phyloP scores from a whole-genome alignment of 148 eudicot species.

The Talinum fruticosum region DNA sequence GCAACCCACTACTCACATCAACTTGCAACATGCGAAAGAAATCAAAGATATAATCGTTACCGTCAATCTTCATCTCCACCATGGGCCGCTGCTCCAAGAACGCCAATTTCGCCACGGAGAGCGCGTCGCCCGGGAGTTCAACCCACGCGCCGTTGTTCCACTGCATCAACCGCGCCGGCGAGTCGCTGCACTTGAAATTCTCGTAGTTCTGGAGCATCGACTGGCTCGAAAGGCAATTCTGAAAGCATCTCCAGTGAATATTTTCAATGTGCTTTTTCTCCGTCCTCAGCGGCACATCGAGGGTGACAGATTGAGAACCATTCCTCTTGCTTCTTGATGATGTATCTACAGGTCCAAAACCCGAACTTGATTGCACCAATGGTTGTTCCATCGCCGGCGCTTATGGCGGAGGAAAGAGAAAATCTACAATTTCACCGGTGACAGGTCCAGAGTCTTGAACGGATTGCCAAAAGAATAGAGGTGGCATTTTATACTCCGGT shows the following conservation, averaged over 20 bases:
- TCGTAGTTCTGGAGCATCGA: conserved; percentile 37
- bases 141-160: conserved; percentile 43
- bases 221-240: conserved; percentile 15
- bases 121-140: conserved; percentile 29
- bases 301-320: conserved; percentile 2
- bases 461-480: neutral
- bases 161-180: conserved; percentile 42
- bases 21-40: conserved; percentile 42
- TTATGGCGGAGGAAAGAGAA: neutral
- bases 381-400: conserved; percentile 10
- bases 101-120: conserved; percentile 25
- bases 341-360: conserved; percentile 21
- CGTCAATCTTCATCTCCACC: conserved; percentile 32
- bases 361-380: conserved; percentile 15
- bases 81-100: conserved; percentile 34
- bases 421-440: neutral
- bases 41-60: conserved; percentile 32
- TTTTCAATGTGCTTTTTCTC: neutral
- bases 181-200: conserved; percentile 43
- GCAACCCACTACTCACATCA: conserved; percentile 27
- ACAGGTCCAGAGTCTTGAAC: conserved; percentile 28
- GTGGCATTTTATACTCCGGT: neutral
- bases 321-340: neutral
- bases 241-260: neutral
- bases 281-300: conserved; percentile 6